These are phyloP conservation scores for Cyclocybe cylindracea DNA, from an alignment of 768 basidiomycete species.

Conservation along the genomic window DNA sequence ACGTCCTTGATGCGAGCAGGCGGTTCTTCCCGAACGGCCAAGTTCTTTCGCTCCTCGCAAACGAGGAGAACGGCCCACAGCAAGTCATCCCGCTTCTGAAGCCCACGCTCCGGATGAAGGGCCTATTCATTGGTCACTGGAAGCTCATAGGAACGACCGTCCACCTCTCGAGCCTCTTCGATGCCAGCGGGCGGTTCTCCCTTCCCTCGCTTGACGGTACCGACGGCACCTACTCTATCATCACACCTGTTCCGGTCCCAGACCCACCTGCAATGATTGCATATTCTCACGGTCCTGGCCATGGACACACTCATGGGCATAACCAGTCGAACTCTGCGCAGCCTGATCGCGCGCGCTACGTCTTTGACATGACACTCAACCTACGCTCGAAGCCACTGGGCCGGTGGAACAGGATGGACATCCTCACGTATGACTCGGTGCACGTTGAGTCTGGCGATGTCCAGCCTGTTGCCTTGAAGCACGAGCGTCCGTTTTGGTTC, in stretches of 20 bases:
- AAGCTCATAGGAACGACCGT: constrained; percentile 62
- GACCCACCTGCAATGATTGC: constrained; percentile 8
- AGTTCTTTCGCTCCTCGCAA: constrained; percentile 83
- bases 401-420: constrained; percentile 80
- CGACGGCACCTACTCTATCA: constrained; percentile 4
- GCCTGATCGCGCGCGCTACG: constrained; percentile 45
- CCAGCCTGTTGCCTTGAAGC: constrained; percentile 68
- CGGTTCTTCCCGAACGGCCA: constrained; percentile 88
- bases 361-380: constrained; percentile 72
- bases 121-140: constrained; percentile 75
- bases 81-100: constrained; percentile 77
- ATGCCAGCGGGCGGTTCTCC: constrained; percentile 46
- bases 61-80: constrained; percentile 71
- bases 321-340: too few species aligned
- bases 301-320: too few species aligned
- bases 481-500: constrained; percentile 93
- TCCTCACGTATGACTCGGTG: constrained; percentile 73
- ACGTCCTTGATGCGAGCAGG: constrained; percentile 32
- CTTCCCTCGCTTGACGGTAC: constrained; percentile 15
- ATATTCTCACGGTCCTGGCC: too few species aligned
- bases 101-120: constrained; percentile 79
- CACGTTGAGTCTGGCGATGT: constrained; percentile 76
- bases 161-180: constrained; percentile 62
- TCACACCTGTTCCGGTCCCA: constrained; percentile 7
- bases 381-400: constrained; percentile 81